Evolutionary conservation across 2,329 filamentous ascomycete species (phyloP).

Genomic region (Trichoderma gracile): DNA sequence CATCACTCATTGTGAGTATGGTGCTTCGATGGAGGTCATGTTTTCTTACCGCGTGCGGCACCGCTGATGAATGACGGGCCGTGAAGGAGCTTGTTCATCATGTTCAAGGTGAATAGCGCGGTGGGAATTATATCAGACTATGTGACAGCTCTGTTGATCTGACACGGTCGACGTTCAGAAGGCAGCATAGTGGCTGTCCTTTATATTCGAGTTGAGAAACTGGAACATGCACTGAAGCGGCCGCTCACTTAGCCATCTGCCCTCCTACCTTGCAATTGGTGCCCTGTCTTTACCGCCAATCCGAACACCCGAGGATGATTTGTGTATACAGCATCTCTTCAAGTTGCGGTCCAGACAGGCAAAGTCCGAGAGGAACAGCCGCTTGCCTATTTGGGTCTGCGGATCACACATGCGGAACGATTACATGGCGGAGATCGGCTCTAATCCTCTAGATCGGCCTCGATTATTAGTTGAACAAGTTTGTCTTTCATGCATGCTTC

Average conservation of each 20-base stretch:
- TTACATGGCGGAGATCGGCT: not conserved
- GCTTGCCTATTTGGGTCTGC: not conserved
- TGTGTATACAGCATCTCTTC: not conserved
- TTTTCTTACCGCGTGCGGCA: not conserved
- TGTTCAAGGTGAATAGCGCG: not conserved
- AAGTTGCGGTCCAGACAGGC: not conserved
- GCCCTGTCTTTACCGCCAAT: not conserved
- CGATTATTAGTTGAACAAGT: too few relatives aligned
- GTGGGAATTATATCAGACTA: not conserved
- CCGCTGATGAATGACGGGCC: slow-evolving; percentile 3
- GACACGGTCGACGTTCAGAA: not conserved
- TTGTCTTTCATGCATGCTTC: too few relatives aligned
- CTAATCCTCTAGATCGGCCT: not conserved
- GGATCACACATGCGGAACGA: not conserved
- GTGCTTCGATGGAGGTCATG: too few relatives aligned
- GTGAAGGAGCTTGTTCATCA: not conserved
- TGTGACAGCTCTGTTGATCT: not conserved
- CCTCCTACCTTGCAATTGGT: not conserved
- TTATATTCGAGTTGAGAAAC: too few relatives aligned
- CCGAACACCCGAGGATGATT: not conserved
- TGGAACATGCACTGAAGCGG: too few relatives aligned
- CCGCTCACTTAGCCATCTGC: not conserved
- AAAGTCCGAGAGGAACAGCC: not conserved
- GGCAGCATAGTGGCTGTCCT: not conserved
- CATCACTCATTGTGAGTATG: not conserved